Evolutionary conservation across 805 yeast species (phyloP).

Genomic region (Saccharomycopsis javanensis): DNA sequence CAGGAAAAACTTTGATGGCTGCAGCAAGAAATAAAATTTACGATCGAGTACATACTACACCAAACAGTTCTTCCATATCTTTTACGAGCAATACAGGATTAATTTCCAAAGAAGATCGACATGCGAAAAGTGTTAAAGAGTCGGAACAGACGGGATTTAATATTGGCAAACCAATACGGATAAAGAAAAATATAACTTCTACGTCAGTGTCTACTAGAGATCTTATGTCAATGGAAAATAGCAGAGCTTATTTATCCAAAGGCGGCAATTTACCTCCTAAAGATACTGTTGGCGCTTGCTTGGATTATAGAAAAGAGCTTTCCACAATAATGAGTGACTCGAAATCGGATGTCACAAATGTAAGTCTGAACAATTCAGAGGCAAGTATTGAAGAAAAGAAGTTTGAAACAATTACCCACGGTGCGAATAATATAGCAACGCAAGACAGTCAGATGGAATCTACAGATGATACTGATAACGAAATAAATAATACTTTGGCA

Average conservation of each 20-base stretch:
- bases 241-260: not conserved
- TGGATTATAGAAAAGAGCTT: not conserved
- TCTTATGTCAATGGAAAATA: not conserved
- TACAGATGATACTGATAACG: conserved; percentile 17
- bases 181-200: not conserved
- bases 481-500: conserved; percentile 15
- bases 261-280: not conserved
- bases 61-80: not conserved
- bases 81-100: not conserved
- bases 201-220: not conserved
- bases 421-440: not conserved
- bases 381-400: not conserved
- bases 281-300: not conserved
- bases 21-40: not conserved
- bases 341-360: not conserved
- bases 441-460: not conserved
- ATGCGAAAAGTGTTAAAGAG: not conserved
- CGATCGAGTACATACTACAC: not conserved
- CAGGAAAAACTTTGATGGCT: not conserved
- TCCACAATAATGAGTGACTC: not conserved
- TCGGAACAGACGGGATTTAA: not conserved
- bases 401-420: not conserved
- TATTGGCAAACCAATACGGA: not conserved
- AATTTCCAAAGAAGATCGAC: not conserved
- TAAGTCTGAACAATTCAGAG: not conserved